phyloP scores from a whole-genome alignment of 306 rosid species.

The Inga oerstediana region DNA sequence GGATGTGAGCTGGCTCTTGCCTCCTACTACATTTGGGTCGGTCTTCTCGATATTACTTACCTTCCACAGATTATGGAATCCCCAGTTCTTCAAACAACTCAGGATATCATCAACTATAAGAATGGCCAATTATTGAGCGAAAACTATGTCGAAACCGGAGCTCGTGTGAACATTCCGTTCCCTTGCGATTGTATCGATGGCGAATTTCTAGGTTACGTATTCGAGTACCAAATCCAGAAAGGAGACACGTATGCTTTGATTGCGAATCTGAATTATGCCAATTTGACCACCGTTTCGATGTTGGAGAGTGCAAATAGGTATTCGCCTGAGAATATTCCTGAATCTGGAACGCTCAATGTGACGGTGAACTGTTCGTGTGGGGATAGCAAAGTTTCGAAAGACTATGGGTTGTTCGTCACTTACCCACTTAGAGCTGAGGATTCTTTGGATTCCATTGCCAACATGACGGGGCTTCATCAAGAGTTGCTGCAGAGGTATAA shows the following conservation, averaged over 20 bases:
- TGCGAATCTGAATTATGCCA: slow-evolving; percentile 39
- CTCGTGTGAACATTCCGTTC: slow-evolving; percentile 61
- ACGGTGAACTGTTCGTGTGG: slow-evolving; percentile 78
- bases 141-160: not conserved
- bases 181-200: slow-evolving; percentile 56
- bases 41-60: slow-evolving; percentile 8
- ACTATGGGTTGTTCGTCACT: slow-evolving; percentile 71
- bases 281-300: slow-evolving; percentile 52
- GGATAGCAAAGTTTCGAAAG: slow-evolving; percentile 44
- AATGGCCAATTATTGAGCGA: slow-evolving; percentile 26
- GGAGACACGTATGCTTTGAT: slow-evolving; percentile 41
- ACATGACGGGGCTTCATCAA: slow-evolving; percentile 6
- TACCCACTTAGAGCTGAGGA: slow-evolving; percentile 64
- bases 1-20: slow-evolving; percentile 62
- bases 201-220: slow-evolving; percentile 54
- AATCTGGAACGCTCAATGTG: slow-evolving; percentile 38
- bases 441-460: slow-evolving; percentile 43
- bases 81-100: not conserved
- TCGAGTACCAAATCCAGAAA: slow-evolving; percentile 27
- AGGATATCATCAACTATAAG: slow-evolving; percentile 46
- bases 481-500: slow-evolving; percentile 51
- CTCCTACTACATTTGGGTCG: slow-evolving; percentile 45
- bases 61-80: slow-evolving; percentile 37
- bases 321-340: slow-evolving; percentile 33
- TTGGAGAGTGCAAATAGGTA: slow-evolving; percentile 46